These are phyloP conservation scores for Cystobasidium sp. DNA, from an alignment of 1,284 basidiomycete species.

Conservation along the genomic window DNA sequence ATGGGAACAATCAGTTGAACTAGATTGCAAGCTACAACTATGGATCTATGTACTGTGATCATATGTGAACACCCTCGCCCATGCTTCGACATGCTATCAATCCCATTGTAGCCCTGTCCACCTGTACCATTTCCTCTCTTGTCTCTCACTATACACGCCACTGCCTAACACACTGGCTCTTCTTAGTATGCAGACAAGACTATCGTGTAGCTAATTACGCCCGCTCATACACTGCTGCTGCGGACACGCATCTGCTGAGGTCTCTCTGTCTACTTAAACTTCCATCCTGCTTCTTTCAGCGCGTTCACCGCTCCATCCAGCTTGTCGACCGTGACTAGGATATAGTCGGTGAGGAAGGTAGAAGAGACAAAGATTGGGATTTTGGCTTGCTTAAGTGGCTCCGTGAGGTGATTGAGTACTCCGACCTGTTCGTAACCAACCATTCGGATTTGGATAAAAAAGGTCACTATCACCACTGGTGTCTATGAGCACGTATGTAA, in stretches of 20 bases:
- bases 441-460: neutral
- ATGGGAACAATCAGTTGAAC: no score
- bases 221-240: no score
- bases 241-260: neutral
- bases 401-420: constrained; percentile 45
- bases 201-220: no score
- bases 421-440: constrained; percentile 18
- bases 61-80: no score
- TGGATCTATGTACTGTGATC: no score
- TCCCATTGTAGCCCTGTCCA: no score
- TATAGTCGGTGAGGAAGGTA: constrained; percentile 51
- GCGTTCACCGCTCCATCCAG: constrained; percentile 28
- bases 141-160: no score
- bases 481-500: neutral
- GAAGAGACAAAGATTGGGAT: constrained; percentile 50
- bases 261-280: constrained; percentile 3
- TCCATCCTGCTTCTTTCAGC: constrained; percentile 46
- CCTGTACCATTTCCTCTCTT: no score
- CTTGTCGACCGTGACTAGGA: constrained; percentile 45
- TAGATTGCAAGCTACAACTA: no score
- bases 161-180: no score
- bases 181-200: no score
- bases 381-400: constrained; percentile 45
- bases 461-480: neutral
- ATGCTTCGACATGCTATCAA: no score